phyloP scores from a whole-genome alignment of 352 stramenopile genomes.

The Ophiocytium majus region DNA sequence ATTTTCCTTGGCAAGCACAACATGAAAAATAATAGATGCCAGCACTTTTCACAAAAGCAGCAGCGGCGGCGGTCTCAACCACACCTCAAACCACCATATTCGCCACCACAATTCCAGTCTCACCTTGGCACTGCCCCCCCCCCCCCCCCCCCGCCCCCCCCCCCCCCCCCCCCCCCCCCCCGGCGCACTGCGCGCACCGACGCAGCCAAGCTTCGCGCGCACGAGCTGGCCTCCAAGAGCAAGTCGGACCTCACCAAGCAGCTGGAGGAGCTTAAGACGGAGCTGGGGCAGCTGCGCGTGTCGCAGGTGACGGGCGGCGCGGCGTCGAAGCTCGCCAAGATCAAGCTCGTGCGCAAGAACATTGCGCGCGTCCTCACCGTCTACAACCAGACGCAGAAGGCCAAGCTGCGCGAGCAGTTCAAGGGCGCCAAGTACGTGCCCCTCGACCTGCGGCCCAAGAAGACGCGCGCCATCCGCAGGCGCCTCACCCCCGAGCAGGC shows the following conservation, averaged over 20 bases:
- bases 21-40: too few relatives aligned
- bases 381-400: constrained; percentile 99
- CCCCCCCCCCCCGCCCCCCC: too few relatives aligned
- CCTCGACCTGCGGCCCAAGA: constrained; percentile 96
- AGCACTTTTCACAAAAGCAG: too few relatives aligned
- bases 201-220: constrained; percentile 91
- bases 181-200: too few relatives aligned
- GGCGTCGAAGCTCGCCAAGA: constrained; percentile 98
- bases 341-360: constrained; percentile 95
- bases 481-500: constrained; percentile 88
- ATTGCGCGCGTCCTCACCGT: constrained; percentile 99
- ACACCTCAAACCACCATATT: too few relatives aligned
- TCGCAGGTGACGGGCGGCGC: constrained; percentile 97
- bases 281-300: constrained; percentile 88
- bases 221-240: constrained; percentile 93
- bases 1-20: too few relatives aligned
- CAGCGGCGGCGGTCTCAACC: too few relatives aligned
- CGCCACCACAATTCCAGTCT: too few relatives aligned
- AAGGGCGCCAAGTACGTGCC: constrained; percentile 93
- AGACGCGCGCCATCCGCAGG: constrained; percentile 96
- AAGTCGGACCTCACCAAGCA: constrained; percentile 97
- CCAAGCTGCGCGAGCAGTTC: constrained; percentile 85
- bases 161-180: too few relatives aligned
- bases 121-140: too few relatives aligned
- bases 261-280: constrained; percentile 96